A percentile compares a stretch with the other conserved stretches of the same genome.
Evolutionary conservation across 1,284 basidiomycete species (phyloP).

Genomic region (Heliocybe sulcata): DNA sequence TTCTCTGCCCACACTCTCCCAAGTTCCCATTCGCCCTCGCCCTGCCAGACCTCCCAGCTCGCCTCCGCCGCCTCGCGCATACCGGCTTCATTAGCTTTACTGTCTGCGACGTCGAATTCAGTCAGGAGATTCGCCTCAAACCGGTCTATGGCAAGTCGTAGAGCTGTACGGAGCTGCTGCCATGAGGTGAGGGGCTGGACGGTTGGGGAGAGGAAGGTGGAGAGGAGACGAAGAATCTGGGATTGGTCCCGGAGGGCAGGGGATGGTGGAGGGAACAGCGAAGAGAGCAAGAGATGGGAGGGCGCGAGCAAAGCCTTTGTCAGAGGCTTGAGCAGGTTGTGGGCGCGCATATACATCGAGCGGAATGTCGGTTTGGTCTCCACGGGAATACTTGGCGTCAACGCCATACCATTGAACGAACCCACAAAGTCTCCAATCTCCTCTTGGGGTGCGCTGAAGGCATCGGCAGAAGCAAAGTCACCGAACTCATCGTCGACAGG

Average conservation of each 20-base stretch:
- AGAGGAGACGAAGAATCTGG: slow-evolving; percentile 59
- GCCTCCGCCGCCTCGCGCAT: slow-evolving; percentile 79
- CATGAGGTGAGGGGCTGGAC: slow-evolving; percentile 64
- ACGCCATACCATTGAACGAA: slow-evolving; percentile 15
- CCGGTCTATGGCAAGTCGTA: slow-evolving; percentile 77
- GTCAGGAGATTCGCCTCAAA: slow-evolving; percentile 82
- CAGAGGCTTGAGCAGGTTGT: slow-evolving; percentile 54
- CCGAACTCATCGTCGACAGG: slow-evolving; percentile 85
- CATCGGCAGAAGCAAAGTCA: slow-evolving; percentile 60
- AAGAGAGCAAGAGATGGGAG: slow-evolving; percentile 54
- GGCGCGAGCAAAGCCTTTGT: slow-evolving; percentile 37
- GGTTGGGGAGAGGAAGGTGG: slow-evolving; percentile 60
- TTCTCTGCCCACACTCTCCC: slow-evolving; percentile 93
- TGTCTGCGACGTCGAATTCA: slow-evolving; percentile 81
- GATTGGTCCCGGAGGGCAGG: slow-evolving; percentile 44
- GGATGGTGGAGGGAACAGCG: slow-evolving; percentile 36
- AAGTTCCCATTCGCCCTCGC: slow-evolving; percentile 76
- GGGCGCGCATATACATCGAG: slow-evolving; percentile 58
- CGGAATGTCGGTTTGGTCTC: slow-evolving; percentile 27
- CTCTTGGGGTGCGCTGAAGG: slow-evolving; percentile 33
- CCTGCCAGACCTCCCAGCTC: slow-evolving; percentile 78
- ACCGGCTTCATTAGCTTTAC: slow-evolving; percentile 54
- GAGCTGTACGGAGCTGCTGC: slow-evolving; percentile 51
- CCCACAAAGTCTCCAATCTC: slow-evolving; percentile 57
- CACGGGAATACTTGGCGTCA: slow-evolving; percentile 11